phyloP scores from a whole-genome alignment of 2,329 filamentous ascomycete genomes.

The Cytospora piceicola region DNA sequence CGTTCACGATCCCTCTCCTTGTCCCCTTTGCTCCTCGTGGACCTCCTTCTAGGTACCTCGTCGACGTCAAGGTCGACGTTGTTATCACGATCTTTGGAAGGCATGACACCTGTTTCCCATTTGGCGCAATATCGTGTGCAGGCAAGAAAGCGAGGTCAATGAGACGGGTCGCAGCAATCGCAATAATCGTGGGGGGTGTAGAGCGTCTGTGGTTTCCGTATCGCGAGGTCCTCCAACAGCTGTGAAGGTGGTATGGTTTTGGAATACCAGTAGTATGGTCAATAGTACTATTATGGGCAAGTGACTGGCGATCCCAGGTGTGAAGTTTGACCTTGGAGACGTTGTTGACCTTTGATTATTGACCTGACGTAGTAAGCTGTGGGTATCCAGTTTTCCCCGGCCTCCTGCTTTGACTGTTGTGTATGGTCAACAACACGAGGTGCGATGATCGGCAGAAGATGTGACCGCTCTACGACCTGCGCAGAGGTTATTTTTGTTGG shows the following conservation, averaged over 20 bases:
- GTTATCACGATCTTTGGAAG: slow-evolving; percentile 32
- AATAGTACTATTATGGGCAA: background rate
- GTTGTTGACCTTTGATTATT: background rate
- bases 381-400: slow-evolving; percentile 5
- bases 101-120: slow-evolving; percentile 30
- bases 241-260: background rate
- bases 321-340: slow-evolving; percentile 7
- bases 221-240: background rate
- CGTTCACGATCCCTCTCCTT: slow-evolving; percentile 42
- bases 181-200: slow-evolving; percentile 3
- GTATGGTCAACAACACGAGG: background rate
- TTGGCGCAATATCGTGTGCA: slow-evolving; percentile 7
- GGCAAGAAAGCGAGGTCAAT: slow-evolving; percentile 1
- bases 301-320: background rate
- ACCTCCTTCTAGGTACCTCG: slow-evolving; percentile 31
- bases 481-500: background rate
- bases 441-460: slow-evolving; percentile 2
- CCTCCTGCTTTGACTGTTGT: slow-evolving; percentile 1
- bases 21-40: slow-evolving; percentile 31
- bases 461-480: background rate
- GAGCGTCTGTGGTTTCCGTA: background rate
- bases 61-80: slow-evolving; percentile 30
- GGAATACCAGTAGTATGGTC: background rate
- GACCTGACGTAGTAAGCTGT: slow-evolving; percentile 4
- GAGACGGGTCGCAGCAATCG: slow-evolving; percentile 2